Evolutionary conservation across 2,329 filamentous ascomycete genomes (phyloP), one percentile per base, ranked within the genome.

Genomic region (Pseudocercospora crystallina): DNA sequence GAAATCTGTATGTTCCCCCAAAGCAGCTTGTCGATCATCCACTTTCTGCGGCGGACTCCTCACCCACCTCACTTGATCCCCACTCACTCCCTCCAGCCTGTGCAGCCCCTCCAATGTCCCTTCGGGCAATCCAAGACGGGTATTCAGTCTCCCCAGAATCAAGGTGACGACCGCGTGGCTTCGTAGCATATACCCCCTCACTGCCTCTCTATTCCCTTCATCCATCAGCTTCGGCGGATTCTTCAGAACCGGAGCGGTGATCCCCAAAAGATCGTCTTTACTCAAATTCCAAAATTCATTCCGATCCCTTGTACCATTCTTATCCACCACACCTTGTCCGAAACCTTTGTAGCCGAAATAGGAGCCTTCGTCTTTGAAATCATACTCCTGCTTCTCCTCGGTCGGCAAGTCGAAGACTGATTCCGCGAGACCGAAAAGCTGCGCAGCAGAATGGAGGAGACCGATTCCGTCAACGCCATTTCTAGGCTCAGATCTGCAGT

Each of bases 211-310:
- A 49, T 71, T 69, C 3, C 65, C 51, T 45, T 70, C 67, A 2
- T 64, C 45, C 1, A 59, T 60, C 2, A 80, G 58, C n/a, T 76
- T 31, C 0, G 66, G 55, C 5, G 77, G 78, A 3, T 72, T 69
- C 2, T 75, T 74, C 2, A 77, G 65, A 0, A 62, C 20, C 5
- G 26, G n/a, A 14, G 31, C 37, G 3, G 54, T 2, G 65, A 76
- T 41, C 8, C 64, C 69, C 3, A 81, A 57, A 30, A 80, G 72
- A 47, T 80, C 76, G 57, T 81, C 76, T 67, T 80, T 80, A 9
- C 74, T 76, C 17, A 77, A 73, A 62, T 81, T 80, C 64, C 80
- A 81, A 49, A 80, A 80, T 54, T 81, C 78, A 54, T 79, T 79
- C 33, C 74, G 65, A 55, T 81, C 78, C 20, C 66, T 62, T 5